phyloP scores from a whole-genome alignment of 1,284 basidiomycete genomes.

The Lentinus polychrous region DNA sequence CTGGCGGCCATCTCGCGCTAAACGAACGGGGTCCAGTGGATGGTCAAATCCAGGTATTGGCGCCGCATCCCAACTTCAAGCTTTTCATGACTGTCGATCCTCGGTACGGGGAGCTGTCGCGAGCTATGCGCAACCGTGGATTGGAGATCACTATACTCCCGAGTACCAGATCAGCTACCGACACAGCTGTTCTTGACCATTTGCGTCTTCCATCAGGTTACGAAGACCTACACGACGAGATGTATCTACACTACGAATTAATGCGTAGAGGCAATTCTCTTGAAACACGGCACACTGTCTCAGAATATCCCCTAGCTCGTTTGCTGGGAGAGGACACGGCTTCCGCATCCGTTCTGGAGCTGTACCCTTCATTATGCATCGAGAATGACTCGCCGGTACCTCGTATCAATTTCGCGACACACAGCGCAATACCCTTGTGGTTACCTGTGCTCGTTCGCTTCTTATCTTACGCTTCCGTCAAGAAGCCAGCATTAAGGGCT shows the following conservation, averaged over 20 bases:
- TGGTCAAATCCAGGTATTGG: conserved; percentile 69
- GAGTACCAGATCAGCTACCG: conserved; percentile 37
- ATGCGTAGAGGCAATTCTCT: neutral
- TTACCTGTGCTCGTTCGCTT: neutral
- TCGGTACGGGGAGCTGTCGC: conserved; percentile 87
- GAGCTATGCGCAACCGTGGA: conserved; percentile 98
- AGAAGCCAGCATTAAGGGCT: too few species aligned
- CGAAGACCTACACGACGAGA: neutral
- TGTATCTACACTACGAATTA: neutral
- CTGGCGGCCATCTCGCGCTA: conserved; percentile 73
- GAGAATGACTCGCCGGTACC: neutral
- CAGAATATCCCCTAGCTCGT: neutral
- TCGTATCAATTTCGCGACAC: neutral
- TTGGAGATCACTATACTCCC: conserved; percentile 69
- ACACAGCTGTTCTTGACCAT: conserved; percentile 37
- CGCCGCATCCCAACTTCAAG: conserved; percentile 85
- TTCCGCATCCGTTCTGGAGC: neutral
- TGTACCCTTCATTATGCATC: neutral
- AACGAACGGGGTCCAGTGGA: conserved; percentile 87
- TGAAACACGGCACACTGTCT: neutral
- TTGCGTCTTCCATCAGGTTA: conserved; percentile 36
- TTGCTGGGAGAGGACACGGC: conserved; percentile 2
- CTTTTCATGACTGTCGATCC: conserved; percentile 95
- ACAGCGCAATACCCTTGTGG: neutral
- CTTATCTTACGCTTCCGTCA: neutral